These are phyloP conservation scores for Ligustrum vulgare DNA, from an alignment of 257 asterid species.

Conservation along the genomic window DNA sequence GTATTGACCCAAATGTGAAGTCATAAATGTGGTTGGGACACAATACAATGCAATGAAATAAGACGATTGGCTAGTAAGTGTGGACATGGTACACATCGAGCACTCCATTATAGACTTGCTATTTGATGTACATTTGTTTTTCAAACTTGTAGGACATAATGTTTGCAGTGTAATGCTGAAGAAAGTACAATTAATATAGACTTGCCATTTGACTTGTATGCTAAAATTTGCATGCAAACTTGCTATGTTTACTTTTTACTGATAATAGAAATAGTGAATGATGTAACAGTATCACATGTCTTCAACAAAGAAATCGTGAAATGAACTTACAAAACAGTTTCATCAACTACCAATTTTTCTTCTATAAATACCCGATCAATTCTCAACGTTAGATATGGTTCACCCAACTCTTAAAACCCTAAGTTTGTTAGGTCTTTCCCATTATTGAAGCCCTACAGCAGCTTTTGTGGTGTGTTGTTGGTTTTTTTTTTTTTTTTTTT, in stretches of 20 bases:
- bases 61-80: background rate
- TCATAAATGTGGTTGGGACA: background rate
- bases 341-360: too few relatives aligned
- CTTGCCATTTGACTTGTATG: background rate
- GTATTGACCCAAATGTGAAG: background rate
- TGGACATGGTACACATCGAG: background rate
- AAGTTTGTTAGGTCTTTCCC: background rate
- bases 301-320: background rate
- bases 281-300: too few relatives aligned
- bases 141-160: background rate
- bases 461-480: background rate
- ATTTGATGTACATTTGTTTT: background rate
- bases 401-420: too few relatives aligned
- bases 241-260: background rate
- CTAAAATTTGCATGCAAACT: background rate
- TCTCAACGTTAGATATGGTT: too few relatives aligned
- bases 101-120: background rate
- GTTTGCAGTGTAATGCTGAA: background rate
- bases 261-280: background rate
- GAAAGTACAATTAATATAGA: background rate
- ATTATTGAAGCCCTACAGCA: background rate
- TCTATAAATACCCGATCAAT: background rate
- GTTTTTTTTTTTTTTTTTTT: too few relatives aligned
- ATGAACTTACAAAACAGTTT: background rate
- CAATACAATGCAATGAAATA: background rate